A percentile compares a stretch with the other conserved stretches of the same genome.
Conservation (phyloP, 495 filamentous ascomycete genomes). For the Penicillium diatomitis region DNA sequence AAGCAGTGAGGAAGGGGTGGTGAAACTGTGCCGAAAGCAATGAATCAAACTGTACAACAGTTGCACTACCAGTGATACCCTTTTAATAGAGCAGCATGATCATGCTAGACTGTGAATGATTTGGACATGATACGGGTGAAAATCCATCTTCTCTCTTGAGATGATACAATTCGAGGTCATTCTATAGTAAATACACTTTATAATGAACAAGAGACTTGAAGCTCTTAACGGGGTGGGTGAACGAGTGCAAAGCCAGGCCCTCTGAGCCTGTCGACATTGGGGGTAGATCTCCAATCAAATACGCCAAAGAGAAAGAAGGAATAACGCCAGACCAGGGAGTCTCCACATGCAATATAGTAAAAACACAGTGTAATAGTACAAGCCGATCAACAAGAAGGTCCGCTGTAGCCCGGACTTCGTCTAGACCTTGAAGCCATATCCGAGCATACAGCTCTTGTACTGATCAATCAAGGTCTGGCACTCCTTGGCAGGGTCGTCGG, state of each 20-base stretch:
- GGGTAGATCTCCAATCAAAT: slow-evolving; percentile 1
- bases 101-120: neutral
- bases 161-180: slow-evolving; percentile 6
- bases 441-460: slow-evolving; percentile 88
- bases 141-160: neutral
- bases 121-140: too few species aligned
- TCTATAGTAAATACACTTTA: neutral
- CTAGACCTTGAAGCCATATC: slow-evolving; percentile 80
- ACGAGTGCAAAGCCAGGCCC: neutral
- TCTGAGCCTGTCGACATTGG: neutral
- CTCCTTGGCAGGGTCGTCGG: slow-evolving; percentile 63
- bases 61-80: slow-evolving; percentile 24
- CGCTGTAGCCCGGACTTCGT: neutral
- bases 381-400: neutral
- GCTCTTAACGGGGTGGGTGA: too few species aligned
- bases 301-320: slow-evolving; percentile 7
- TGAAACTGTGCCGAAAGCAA: too few species aligned
- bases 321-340: slow-evolving; percentile 11
- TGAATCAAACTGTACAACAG: neutral
- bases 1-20: slow-evolving; percentile 21
- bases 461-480: slow-evolving; percentile 73
- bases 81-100: slow-evolving; percentile 7
- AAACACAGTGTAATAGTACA: slow-evolving; percentile 13
- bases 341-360: slow-evolving; percentile 17
- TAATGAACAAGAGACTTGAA: neutral